Percentiles rank a stretch among this genome's conserved stretches.
Conservation (phyloP, 2,329 filamentous ascomycete genomes). For the Penicillium sp. region DNA sequence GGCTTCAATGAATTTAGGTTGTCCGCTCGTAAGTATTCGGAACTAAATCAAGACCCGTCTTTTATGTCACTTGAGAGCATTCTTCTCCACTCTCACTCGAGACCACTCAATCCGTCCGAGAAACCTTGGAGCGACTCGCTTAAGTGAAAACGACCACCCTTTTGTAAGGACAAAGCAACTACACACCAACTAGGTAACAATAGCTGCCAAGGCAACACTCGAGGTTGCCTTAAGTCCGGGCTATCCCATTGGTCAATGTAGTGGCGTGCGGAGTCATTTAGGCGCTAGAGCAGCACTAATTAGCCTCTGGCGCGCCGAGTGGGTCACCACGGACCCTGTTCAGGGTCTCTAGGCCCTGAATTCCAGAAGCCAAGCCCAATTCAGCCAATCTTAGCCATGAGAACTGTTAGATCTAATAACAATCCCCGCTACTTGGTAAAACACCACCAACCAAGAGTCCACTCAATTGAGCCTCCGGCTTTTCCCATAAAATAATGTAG, state of each 20-base stretch:
- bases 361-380: too few species aligned
- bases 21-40: too few species aligned
- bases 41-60: too few species aligned
- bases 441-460: not conserved
- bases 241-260: not conserved
- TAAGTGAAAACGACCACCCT: too few species aligned
- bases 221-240: not conserved
- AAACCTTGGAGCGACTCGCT: too few species aligned
- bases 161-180: fast-evolving
- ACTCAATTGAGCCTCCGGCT: not conserved
- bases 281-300: not conserved
- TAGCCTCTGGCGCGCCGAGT: not conserved
- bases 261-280: not conserved
- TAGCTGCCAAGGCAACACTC: not conserved
- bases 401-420: not conserved
- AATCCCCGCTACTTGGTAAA: not conserved
- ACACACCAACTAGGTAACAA: too few species aligned
- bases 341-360: not conserved
- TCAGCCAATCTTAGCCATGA: not conserved
- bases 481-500: not conserved
- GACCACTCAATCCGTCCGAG: too few species aligned
- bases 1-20: too few species aligned
- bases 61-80: too few species aligned
- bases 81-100: too few species aligned
- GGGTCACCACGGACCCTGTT: not conserved